Conservation (phyloP, 2,329 filamentous ascomycete species). For the Pseudogymnoascus sp. region DNA sequence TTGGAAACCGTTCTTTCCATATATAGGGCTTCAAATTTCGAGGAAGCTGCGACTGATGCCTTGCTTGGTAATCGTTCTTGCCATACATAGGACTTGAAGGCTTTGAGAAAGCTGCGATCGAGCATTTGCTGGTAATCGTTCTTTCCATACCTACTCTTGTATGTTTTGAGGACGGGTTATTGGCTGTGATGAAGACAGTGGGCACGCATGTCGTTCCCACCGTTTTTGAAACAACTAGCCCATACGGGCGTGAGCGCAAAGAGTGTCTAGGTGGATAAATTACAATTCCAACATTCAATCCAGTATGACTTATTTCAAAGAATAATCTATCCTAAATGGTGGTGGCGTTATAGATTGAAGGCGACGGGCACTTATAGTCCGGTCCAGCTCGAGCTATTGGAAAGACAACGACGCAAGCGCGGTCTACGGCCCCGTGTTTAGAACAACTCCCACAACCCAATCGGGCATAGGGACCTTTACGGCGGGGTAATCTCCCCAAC, state of each 20-base stretch:
- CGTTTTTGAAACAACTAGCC: not conserved
- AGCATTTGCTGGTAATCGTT: no score
- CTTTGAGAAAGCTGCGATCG: conserved; percentile 14
- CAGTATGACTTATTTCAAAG: not conserved
- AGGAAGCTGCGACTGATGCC: no score
- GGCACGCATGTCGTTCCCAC: no score
- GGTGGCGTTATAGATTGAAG: not conserved
- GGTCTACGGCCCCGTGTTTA: not conserved
- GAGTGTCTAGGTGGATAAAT: not conserved
- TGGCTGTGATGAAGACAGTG: no score
- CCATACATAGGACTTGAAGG: conserved; percentile 22
- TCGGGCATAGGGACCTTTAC: not conserved
- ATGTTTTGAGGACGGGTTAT: not conserved
- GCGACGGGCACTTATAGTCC: not conserved
- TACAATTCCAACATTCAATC: not conserved
- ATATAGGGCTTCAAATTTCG: no score
- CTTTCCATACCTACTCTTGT: no score
- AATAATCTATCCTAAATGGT: not conserved
- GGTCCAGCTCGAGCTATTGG: not conserved
- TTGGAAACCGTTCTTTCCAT: no score
- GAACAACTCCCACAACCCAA: not conserved
- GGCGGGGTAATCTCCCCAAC: not conserved
- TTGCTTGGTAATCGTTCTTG: no score
- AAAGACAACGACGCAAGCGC: not conserved
- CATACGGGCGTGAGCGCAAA: not conserved